Percentiles rank a stretch among this genome's conserved stretches.
phyloP scores from a whole-genome alignment of 139 green algal species.

The Monoraphidium neglectum region DNA sequence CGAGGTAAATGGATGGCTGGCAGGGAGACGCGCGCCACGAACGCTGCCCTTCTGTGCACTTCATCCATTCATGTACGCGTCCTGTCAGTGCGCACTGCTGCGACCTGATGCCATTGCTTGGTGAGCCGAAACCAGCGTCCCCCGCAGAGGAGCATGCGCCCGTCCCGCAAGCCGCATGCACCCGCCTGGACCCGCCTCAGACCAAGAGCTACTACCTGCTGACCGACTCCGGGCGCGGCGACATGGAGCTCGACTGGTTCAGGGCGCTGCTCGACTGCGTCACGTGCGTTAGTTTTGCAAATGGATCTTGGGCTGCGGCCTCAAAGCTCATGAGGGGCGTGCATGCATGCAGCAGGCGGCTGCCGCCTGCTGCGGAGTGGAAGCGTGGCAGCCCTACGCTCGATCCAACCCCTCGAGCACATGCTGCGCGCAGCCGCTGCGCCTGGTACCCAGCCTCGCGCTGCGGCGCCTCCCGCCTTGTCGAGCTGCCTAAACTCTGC shows the following conservation, averaged over 20 bases:
- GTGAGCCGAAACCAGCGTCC: no score
- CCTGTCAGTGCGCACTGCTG: not conserved
- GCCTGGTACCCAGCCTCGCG: not conserved
- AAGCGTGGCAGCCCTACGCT: not conserved
- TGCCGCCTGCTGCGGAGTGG: not conserved
- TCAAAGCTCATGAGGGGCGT: not conserved
- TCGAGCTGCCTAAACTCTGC: not conserved
- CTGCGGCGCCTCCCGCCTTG: not conserved
- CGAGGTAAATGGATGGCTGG: constrained; percentile 51
- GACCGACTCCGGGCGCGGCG: constrained; percentile 58
- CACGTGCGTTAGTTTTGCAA: constrained; percentile 39
- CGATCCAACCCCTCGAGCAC: not conserved
- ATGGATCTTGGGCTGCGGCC: not conserved
- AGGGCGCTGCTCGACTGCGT: constrained; percentile 46
- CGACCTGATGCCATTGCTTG: not conserved
- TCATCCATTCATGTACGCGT: not conserved
- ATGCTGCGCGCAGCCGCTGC: not conserved
- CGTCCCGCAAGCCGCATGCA: not conserved
- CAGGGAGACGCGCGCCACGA: no score
- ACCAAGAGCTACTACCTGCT: constrained; percentile 62
- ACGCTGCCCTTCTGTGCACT: no score
- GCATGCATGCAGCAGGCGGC: not conserved
- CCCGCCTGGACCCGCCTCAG: not conserved
- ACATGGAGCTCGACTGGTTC: constrained; percentile 47
- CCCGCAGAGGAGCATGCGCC: not conserved